Evolutionary conservation across 2,329 filamentous ascomycete species (phyloP), one percentile per base, ranked within the genome.

Genomic region (Pyricularia pennisetigena): DNA sequence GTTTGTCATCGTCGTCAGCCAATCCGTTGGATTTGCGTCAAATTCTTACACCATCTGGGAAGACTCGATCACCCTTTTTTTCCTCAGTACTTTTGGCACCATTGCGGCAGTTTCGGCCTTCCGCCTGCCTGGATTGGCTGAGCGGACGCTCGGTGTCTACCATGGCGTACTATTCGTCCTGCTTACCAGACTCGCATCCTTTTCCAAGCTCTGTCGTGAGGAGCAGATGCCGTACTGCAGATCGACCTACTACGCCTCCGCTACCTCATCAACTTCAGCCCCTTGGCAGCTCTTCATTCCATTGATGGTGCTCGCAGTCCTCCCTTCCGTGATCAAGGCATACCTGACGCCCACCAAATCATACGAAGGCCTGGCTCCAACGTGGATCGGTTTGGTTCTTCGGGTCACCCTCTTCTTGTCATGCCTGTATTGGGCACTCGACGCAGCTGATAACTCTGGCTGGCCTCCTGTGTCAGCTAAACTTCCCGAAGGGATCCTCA

Each of bases 41-140:
- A 99, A 99, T 79, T 99, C 95, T 0, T 99, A 94, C 79, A 98
- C 94, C 0, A 97, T 99, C 72, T 99, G 95, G 94, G 95, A 99
- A 80, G 95, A 99, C 75, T 91, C 93, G 16, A 97, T 97, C 68
- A 84, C 97, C 4, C 83, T 97, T 3, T 97, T 97, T 80, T 94
- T 98, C 80, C 86, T 97, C 69, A 88, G 88, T 2, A 95, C 94
- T 0, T 97, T 98, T 75, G 94, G 93, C 32, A 78, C 93, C 7
- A 83, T 90, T n/a, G 87, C 90, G 49, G 85, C 90, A 14, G 78
- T 92, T 14, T 88, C 90, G 2, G 94, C 94, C 0, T 84, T 97
- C 74, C 87, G 92, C 20, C 88, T 93, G 71, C 84, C 88, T 67
- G 83, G 85, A 49, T 80, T 84, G 28, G 80, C 85, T 3, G 91